Conservation (phyloP, 495 filamentous ascomycete genomes). For the Evernia prunastri region DNA sequence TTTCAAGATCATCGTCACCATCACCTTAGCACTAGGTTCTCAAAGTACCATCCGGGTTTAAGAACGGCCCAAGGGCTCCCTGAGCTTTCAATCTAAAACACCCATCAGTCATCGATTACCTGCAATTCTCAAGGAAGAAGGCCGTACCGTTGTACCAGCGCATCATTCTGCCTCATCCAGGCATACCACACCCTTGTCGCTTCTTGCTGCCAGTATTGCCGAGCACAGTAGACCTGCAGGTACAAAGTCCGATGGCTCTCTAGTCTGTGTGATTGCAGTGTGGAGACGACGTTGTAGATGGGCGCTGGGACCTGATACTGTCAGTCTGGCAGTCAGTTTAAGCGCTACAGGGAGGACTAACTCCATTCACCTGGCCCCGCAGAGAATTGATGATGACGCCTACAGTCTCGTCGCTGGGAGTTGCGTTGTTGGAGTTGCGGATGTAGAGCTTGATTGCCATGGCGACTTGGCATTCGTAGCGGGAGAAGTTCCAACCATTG, state of each 20-base stretch:
- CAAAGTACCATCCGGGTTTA: slow-evolving; percentile 6
- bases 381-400: slow-evolving; percentile 13
- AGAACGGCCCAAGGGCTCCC: slow-evolving; percentile 9
- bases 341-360: background rate
- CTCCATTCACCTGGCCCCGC: slow-evolving; percentile 3
- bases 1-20: background rate
- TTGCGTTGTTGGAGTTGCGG: background rate
- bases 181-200: slow-evolving; percentile 9
- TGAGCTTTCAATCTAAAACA: background rate
- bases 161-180: slow-evolving; percentile 9
- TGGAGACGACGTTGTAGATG: background rate
- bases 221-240: slow-evolving; percentile 2
- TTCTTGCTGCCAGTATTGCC: slow-evolving; percentile 12
- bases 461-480: slow-evolving; percentile 9
- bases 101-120: slow-evolving; percentile 1
- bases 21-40: background rate
- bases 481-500: slow-evolving; percentile 6
- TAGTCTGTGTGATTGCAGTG: slow-evolving; percentile 1
- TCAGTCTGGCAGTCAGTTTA: background rate
- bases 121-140: no score
- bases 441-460: slow-evolving; percentile 11
- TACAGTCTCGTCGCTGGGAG: slow-evolving; percentile 9
- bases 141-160: background rate
- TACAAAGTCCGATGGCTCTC: slow-evolving; percentile 1
- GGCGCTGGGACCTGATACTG: slow-evolving; percentile 2